Evolutionary conservation across 192 early-diverging fungal species (phyloP).

Genomic region (Coemansia sp.): DNA sequence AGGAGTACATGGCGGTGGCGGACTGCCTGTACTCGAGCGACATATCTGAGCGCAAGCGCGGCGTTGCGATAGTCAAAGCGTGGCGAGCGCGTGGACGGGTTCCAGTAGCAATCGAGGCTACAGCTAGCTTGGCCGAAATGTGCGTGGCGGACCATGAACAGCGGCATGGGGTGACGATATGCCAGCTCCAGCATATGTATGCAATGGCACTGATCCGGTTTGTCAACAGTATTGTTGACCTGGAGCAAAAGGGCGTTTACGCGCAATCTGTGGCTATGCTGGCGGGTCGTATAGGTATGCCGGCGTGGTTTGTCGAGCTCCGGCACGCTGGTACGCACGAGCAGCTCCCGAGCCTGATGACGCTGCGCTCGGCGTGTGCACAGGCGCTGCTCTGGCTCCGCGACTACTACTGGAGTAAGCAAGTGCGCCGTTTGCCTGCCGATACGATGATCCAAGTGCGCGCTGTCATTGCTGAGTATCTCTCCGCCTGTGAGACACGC

Average conservation of each 20-base stretch:
- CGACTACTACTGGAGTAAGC: conserved; percentile 60
- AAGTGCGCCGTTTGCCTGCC: conserved; percentile 38
- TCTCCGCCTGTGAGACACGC: conserved; percentile 12
- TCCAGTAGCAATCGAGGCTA: conserved; percentile 52
- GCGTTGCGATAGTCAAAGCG: conserved; percentile 53
- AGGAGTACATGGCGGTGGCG: conserved; percentile 45
- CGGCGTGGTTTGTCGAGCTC: conserved; percentile 71
- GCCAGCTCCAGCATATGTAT: conserved; percentile 45
- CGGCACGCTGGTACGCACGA: conserved; percentile 71
- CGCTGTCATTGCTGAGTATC: conserved; percentile 31
- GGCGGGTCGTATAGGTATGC: conserved; percentile 61
- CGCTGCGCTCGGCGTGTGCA: conserved; percentile 57
- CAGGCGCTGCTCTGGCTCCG: conserved; percentile 65
- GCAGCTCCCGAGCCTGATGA: conserved; percentile 61
- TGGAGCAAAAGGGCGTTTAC: conserved; percentile 59
- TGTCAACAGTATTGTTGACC: conserved; percentile 68
- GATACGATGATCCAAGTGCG: conserved; percentile 41
- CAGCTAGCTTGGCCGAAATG: conserved; percentile 49
- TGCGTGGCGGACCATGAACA: conserved; percentile 32
- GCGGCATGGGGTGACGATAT: conserved; percentile 20
- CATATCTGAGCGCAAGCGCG: conserved; percentile 31
- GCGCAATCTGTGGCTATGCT: conserved; percentile 60
- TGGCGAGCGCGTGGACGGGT: conserved; percentile 49
- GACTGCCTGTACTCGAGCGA: conserved; percentile 45
- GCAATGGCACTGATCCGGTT: conserved; percentile 59